Evolutionary conservation across 768 basidiomycete species (phyloP), one percentile per base, ranked within the genome.

Genomic region (Lyophyllum semitale): DNA sequence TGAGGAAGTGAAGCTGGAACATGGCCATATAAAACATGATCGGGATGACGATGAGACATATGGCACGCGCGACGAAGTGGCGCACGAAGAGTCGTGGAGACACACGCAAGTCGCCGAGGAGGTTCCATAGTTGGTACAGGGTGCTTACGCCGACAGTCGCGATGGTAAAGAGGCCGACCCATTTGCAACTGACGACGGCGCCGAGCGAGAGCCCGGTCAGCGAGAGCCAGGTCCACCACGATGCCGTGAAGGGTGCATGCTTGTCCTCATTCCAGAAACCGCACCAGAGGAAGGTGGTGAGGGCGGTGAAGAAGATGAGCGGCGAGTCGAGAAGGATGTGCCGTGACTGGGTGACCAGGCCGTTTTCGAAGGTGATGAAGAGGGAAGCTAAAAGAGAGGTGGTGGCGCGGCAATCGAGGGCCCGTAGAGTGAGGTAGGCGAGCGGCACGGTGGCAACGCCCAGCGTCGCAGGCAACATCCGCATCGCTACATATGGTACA

Each of bases 161-260:
- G 63, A 98, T 93, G 13, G 95, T 98, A 75, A 99, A 98, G 20
- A 99, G 77, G 9, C 97, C 97, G 38, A 98, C 96, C 97, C 96
- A 98, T 71, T 98, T 99, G 77, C 93, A 93, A 64, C 88, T 91
- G 29, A 89, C 83, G 46, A 96, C 94, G 4, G 95, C 95, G 33
- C 97, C 97, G 23, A 99, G 86, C 0, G 89, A 84, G 13, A 96
- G 76, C 27, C 97, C 97, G 2, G 92, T 90, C 37, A 98, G 79
- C 12, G 81, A 72, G 29, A 98, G 87, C 90, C 93, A 96, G 0
- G 80, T 77, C 97, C 97, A 99, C 97, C 97, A 98, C 2, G 77
- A 72, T 9, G 83, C 76, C 1, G 89, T 88, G 73, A 98, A 99
- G 0, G 93, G 87, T 47, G 84, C 78, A 50, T 87, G 79, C 68